These are phyloP conservation scores for Aegilops longissima DNA, from an alignment of 176 grass and related monocot genomes.

Conservation along the genomic window DNA sequence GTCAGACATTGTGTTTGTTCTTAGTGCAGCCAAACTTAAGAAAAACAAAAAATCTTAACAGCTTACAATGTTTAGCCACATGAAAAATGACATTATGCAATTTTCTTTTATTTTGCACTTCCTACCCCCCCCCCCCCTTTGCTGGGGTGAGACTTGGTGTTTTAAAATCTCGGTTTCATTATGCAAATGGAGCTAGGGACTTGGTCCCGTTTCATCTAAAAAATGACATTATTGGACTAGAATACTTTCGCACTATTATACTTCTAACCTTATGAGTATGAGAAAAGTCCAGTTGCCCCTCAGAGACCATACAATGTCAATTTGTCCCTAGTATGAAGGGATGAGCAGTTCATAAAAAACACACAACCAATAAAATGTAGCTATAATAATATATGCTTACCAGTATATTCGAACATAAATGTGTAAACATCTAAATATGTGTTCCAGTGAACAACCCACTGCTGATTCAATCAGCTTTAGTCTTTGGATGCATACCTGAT, in stretches of 20 bases:
- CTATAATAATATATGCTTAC: not conserved
- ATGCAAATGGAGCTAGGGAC: too few relatives aligned
- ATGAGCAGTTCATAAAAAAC: not conserved
- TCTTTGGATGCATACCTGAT: slow-evolving; percentile 52
- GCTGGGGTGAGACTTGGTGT: too few relatives aligned
- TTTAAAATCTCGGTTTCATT: too few relatives aligned
- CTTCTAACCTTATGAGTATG: not conserved
- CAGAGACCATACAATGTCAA: not conserved
- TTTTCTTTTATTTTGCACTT: too few relatives aligned
- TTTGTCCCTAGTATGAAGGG: not conserved
- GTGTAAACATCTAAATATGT: not conserved
- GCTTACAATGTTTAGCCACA: not conserved
- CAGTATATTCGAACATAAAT: not conserved
- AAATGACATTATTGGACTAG: not conserved
- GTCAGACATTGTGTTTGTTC: not conserved
- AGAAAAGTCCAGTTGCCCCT: not conserved
- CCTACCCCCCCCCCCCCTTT: too few relatives aligned
- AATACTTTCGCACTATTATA: slow-evolving; percentile 7
- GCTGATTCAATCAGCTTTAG: not conserved
- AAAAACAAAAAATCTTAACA: not conserved
- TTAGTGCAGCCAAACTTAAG: not conserved
- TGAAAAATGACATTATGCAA: not conserved
- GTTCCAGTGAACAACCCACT: not conserved
- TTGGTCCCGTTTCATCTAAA: not conserved
- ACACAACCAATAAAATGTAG: not conserved